These are phyloP conservation scores for Arthrinium phaeospermum DNA, from an alignment of 2,329 filamentous ascomycete species.

Conservation along the genomic window DNA sequence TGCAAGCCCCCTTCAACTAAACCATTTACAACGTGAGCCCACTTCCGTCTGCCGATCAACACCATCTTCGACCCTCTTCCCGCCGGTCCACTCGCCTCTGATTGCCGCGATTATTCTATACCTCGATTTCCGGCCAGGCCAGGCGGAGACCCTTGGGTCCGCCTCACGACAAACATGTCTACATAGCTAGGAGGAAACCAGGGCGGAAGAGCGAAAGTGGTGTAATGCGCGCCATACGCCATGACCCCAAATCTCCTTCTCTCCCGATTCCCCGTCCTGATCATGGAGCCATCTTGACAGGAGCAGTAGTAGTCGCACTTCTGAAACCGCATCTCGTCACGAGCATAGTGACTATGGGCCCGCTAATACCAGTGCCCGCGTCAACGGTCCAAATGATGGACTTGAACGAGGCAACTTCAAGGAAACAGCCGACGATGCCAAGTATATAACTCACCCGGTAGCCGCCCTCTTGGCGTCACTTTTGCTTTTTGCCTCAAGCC, in stretches of 20 bases:
- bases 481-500: neutral
- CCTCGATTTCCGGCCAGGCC: neutral
- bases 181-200: neutral
- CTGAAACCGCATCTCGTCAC: constrained; percentile 10
- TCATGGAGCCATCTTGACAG: neutral
- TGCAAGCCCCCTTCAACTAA: neutral
- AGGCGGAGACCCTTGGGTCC: constrained; percentile 3
- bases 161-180: neutral
- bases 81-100: neutral
- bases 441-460: neutral
- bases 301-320: neutral
- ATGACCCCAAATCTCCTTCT: neutral
- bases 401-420: neutral
- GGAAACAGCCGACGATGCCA: neutral
- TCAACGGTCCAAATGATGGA: neutral
- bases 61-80: neutral
- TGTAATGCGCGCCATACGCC: neutral
- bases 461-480: constrained; percentile 8
- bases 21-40: neutral
- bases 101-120: constrained; percentile 12
- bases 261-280: neutral
- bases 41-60: neutral
- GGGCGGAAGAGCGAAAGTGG: neutral
- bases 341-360: constrained; percentile 1
- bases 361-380: neutral